Evolutionary conservation across 768 basidiomycete genomes (phyloP), one percentile per base, ranked within the genome.

Genomic region (Exidia glandulosa): DNA sequence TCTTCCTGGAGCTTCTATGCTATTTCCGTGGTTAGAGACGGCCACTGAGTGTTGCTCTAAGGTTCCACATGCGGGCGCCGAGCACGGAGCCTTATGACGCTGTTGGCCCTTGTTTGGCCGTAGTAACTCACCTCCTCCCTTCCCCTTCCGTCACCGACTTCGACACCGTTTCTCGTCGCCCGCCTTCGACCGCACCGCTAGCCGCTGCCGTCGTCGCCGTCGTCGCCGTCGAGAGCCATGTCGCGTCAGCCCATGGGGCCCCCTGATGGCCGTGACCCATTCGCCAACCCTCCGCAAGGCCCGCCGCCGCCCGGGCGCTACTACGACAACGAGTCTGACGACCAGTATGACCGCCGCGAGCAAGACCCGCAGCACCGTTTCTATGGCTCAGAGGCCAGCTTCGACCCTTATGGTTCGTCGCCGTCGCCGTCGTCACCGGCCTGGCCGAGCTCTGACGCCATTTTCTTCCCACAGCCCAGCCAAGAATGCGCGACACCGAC

Each of bases 241-340:
- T 34, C 37, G 31, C 32, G 56, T 27, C 32, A 32, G 13, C 56
- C 32, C 19, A 12, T 12, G 23, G 56, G 56, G 5, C 56, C 56
- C 19, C 56, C 56, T 25, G 37, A 56, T 56, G 19, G 23, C 56
- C 56, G 32, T 6, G 58, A 59, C 32, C 58, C 58, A 25, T 59
- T 59, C 58, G 16, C 37, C 23, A 27, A 59, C 27, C 47, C 58
- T n/a, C 45, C 16, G 23, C 48, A 61, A 31, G 63, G 57, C n/a
- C 63, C 59, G 23, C 47, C 27, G 50, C 50, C 50, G 12, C 19
- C 19, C 50, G 27, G 72, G 57, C 73, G 72, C 52, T 86, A 83
- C 73, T 87, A 83, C 73, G 88, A 90, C 77, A 83, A 83, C 68
- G 87, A 89, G 66, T 85, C 84, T 34, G 87, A 88, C 70, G 75